Conservation (phyloP, 306 rosid species). For the Purshia tridentata region DNA sequence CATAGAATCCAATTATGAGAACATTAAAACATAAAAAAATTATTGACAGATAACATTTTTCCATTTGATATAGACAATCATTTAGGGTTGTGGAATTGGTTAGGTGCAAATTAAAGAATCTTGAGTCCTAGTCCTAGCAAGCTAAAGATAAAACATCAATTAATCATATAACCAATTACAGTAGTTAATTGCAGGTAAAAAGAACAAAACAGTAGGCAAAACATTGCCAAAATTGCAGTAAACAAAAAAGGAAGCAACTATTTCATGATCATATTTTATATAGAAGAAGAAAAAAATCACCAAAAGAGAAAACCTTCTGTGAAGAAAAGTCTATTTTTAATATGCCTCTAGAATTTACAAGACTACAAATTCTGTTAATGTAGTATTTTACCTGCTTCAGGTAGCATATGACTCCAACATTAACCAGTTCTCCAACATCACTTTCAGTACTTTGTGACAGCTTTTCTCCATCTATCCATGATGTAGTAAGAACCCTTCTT, state of each 20-base stretch:
- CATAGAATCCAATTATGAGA: too few relatives aligned
- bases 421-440: conserved; percentile 94
- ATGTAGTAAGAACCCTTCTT: conserved; percentile 93
- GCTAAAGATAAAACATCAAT: not conserved
- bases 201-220: not conserved
- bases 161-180: not conserved
- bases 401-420: conserved; percentile 99
- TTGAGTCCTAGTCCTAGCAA: not conserved
- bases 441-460: conserved; percentile 93
- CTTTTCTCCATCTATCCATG: conserved; percentile 94
- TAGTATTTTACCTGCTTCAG: conserved; percentile 70
- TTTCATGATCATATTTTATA: not conserved
- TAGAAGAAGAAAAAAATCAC: not conserved
- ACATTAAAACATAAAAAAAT: too few relatives aligned
- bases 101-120: too few relatives aligned
- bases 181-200: not conserved
- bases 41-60: too few relatives aligned
- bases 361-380: not conserved
- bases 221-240: not conserved
- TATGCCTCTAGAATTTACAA: not conserved
- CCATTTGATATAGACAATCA: too few relatives aligned
- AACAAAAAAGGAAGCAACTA: not conserved
- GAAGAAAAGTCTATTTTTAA: not conserved
- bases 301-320: too few relatives aligned
- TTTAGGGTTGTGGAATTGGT: too few relatives aligned